Conservation (phyloP, 2,329 filamentous ascomycete species). For the Coleophoma cylindrospora region DNA sequence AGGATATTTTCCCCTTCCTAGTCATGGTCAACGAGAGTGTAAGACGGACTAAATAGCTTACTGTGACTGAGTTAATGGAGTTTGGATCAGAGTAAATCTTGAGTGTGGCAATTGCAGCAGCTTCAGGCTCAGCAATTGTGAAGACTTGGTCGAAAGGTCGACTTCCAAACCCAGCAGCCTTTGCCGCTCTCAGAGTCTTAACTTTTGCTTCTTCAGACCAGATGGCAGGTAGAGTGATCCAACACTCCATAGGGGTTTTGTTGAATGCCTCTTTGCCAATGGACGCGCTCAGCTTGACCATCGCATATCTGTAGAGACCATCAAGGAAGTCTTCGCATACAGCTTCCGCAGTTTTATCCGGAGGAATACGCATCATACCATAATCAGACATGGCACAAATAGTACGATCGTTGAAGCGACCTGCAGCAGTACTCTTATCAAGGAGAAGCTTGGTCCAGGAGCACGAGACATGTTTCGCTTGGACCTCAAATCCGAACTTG, state of each 20-base stretch:
- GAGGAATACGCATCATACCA: slow-evolving; percentile 11
- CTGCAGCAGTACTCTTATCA: slow-evolving; percentile 11
- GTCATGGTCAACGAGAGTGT: too few relatives aligned
- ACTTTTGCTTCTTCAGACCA: slow-evolving; percentile 20
- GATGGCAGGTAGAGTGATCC: slow-evolving; percentile 20
- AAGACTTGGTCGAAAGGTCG: slow-evolving; percentile 10
- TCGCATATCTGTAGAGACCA: slow-evolving; percentile 12
- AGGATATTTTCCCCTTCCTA: slow-evolving; percentile 12
- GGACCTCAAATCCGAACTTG: slow-evolving; percentile 20
- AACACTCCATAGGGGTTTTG: slow-evolving; percentile 15
- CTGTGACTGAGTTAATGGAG: slow-evolving; percentile 9
- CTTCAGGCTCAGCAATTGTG: slow-evolving; percentile 22
- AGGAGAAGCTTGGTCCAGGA: slow-evolving; percentile 22
- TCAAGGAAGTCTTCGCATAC: slow-evolving; percentile 18
- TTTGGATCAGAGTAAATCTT: slow-evolving; percentile 5
- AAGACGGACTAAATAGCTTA: background rate
- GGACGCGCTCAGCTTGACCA: slow-evolving; percentile 3
- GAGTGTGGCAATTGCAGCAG: slow-evolving; percentile 17
- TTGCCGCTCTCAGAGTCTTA: slow-evolving; percentile 16
- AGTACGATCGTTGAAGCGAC: slow-evolving; percentile 11
- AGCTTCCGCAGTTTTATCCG: slow-evolving; percentile 7
- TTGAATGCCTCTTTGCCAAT: slow-evolving; percentile 8
- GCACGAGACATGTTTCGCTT: slow-evolving; percentile 13
- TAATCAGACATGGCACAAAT: slow-evolving; percentile 3
- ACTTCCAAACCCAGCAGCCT: slow-evolving; percentile 14